Conservation (phyloP, 106 monocot species). For the Allium fistulosum region DNA sequence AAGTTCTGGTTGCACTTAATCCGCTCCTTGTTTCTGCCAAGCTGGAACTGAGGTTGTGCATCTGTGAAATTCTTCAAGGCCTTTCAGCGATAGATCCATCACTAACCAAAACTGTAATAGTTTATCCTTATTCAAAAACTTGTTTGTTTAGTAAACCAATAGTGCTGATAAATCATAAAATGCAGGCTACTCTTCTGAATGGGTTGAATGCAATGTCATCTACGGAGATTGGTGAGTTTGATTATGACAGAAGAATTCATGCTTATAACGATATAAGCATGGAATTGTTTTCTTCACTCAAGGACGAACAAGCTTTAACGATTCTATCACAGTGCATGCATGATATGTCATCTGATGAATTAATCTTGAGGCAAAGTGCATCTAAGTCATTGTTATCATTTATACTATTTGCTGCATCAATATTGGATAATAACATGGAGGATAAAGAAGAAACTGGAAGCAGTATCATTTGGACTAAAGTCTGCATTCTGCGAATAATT, state of each 20-base stretch:
- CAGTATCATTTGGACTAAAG: constrained; percentile 36
- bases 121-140: not conserved
- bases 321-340: constrained; percentile 79
- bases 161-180: too few relatives aligned
- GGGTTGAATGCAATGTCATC: constrained; percentile 72
- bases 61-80: constrained; percentile 63
- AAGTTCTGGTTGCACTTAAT: constrained; percentile 48
- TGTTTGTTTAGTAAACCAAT: not conserved
- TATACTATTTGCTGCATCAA: constrained; percentile 43
- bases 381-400: constrained; percentile 61
- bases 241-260: constrained; percentile 75
- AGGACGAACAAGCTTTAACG: constrained; percentile 42
- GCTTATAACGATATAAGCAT: constrained; percentile 49
- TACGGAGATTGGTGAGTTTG: constrained; percentile 63
- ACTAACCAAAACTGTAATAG: constrained; percentile 49
- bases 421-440: constrained; percentile 5
- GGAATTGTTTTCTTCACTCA: constrained; percentile 39
- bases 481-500: constrained; percentile 38
- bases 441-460: constrained; percentile 5
- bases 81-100: constrained; percentile 53
- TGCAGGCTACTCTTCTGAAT: constrained; percentile 60
- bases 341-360: constrained; percentile 79
- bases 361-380: constrained; percentile 79
- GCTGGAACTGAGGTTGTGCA: constrained; percentile 29
- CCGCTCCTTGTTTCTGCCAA: constrained; percentile 52